Percentiles rank a stretch among this genome's conserved stretches.
phyloP scores from a whole-genome alignment of 805 yeast species.

The Candida pseudofarinosa region DNA sequence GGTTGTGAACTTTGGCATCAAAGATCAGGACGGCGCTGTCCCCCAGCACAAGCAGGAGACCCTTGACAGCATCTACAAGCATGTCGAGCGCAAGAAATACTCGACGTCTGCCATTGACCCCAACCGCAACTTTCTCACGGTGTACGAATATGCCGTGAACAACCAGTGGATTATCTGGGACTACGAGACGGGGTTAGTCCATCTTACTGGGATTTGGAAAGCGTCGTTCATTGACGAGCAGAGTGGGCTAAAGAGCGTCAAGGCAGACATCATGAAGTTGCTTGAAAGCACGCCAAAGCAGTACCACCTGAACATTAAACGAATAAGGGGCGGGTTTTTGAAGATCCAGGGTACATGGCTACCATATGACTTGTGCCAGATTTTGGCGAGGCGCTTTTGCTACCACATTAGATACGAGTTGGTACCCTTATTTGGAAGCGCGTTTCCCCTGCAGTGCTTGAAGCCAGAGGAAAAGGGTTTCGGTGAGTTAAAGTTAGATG shows the following conservation, averaged over 20 bases:
- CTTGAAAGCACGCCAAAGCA: conserved; percentile 60
- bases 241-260: conserved; percentile 23
- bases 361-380: conserved; percentile 63
- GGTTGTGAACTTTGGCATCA: conserved; percentile 10
- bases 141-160: conserved; percentile 65
- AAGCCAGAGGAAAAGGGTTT: conserved; percentile 58
- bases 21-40: conserved; percentile 4
- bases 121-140: conserved; percentile 58
- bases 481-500: conserved; percentile 54
- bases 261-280: conserved; percentile 73
- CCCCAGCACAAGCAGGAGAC: conserved; percentile 5
- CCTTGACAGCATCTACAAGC: conserved; percentile 13
- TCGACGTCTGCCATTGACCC: conserved; percentile 68
- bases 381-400: conserved; percentile 71
- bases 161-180: conserved; percentile 84
- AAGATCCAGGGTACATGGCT: conserved; percentile 96
- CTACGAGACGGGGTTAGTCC: conserved; percentile 78
- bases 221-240: conserved; percentile 24
- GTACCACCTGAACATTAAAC: conserved; percentile 55
- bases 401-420: conserved; percentile 70
- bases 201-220: conserved; percentile 87
- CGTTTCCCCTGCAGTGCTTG: conserved; percentile 59
- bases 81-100: conserved; percentile 46
- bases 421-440: conserved; percentile 74
- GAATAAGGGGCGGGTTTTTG: conserved; percentile 86